Evolutionary conservation across 176 grass and related monocot genomes (phyloP).

Genomic region (Rhynchospora tenuis): DNA sequence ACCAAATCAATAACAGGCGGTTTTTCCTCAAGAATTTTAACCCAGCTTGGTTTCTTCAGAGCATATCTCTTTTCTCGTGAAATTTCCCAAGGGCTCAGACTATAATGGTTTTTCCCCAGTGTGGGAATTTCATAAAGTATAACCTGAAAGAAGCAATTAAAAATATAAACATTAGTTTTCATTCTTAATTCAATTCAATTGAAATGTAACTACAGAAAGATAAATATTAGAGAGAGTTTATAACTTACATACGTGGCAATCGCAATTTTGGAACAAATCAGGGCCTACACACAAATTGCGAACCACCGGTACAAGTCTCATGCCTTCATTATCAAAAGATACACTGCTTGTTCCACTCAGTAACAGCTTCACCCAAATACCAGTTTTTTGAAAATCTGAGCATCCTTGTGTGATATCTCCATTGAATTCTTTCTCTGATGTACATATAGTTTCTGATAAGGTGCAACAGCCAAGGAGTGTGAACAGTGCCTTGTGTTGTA

Average conservation of each 20-base stretch:
- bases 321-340: not conserved
- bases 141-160: constrained; percentile 48
- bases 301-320: constrained; percentile 36
- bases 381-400: constrained; percentile 47
- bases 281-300: constrained; percentile 47
- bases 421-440: not conserved
- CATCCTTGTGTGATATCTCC: constrained; percentile 32
- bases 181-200: not conserved
- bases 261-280: constrained; percentile 34
- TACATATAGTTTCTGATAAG: not conserved
- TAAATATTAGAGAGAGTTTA: not conserved
- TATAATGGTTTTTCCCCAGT: constrained; percentile 69
- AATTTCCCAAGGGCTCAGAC: constrained; percentile 43
- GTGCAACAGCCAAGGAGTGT: constrained; percentile 55
- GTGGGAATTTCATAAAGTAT: constrained; percentile 73
- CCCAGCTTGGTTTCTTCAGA: constrained; percentile 63
- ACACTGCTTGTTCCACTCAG: constrained; percentile 29
- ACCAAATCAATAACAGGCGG: constrained; percentile 63
- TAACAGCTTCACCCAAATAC: constrained; percentile 45
- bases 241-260: constrained; percentile 98
- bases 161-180: not conserved
- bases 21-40: constrained; percentile 57
- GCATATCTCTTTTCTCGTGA: constrained; percentile 23
- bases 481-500: constrained; percentile 49
- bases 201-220: not conserved